Base-by-base conservation (phyloP, 352 stramenopile species). In the Globisporangium irregulare region DNA sequence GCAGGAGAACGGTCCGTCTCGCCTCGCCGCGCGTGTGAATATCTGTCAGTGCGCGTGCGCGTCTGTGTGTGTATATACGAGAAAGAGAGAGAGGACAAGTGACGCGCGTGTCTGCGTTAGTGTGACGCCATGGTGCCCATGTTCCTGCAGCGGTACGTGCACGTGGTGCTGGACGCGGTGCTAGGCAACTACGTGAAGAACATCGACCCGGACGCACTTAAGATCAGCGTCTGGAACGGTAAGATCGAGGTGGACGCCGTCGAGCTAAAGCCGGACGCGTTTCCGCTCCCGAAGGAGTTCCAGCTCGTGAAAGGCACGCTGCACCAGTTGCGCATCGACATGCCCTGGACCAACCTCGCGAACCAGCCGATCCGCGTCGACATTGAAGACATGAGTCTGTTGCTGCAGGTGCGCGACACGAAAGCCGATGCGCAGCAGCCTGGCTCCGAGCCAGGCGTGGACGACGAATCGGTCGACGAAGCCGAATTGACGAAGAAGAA, bases 131-230 rank as follows among this genome's bases (percentile, higher is more conserved):
- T 60, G 57, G 59, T 63, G 46, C 56, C 64, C 22, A 91, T 88
- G 81, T 88, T 93, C 69, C 81, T 95, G 72, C 83, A 95, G 79
- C 83, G 87, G 67, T 95, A 95, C 70, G 82, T 90, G 72, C 85
- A 92, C 73, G 79, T 91, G 57, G 81, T 93, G 69, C 78, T 95
- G 72, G 86, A 95, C 62, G 86, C 85, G 14, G 80, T 95, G 62
- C 81, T 95, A 57, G 87, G 87, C 46, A 87, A 74, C 67, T 95
- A 95, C 68, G 84, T 95, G 18, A 93, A 93, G 77, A 91, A 95
- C 77, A 91, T 93, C 67, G 87, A 95, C 70, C 84, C 87, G n/a
- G 82, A 90, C 61, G 78, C 85, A 58, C 75, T 95, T 48, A 84
- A 91, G 75, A 92, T 95, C 76, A 91, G 82, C 72, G 81, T 95